Conservation (phyloP, 2,329 filamentous ascomycete genomes). For the Neodidymelliopsis sp. region DNA sequence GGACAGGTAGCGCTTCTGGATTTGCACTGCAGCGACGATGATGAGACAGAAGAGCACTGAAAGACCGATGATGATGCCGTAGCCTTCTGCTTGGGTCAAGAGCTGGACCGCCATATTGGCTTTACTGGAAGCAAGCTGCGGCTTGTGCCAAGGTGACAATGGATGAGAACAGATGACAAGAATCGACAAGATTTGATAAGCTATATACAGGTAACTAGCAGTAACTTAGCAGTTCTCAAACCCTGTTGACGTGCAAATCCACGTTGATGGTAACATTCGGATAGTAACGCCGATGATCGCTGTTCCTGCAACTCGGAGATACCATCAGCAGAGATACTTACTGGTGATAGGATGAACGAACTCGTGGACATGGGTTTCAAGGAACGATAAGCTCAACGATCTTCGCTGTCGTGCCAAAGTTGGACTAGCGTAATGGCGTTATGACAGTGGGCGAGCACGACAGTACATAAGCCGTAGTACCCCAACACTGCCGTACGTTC, state of each 20-base stretch:
- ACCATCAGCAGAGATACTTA: too few relatives aligned
- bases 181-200: not conserved
- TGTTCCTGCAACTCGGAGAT: conserved; percentile 4
- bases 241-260: conserved; percentile 17
- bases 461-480: too few relatives aligned
- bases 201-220: conserved; percentile 4
- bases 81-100: conserved; percentile 22
- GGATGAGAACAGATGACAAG: not conserved
- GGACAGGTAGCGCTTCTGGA: conserved; percentile 24
- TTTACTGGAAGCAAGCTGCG: not conserved
- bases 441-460: conserved; percentile 21
- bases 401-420: not conserved
- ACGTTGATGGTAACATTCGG: conserved; percentile 19
- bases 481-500: too few relatives aligned
- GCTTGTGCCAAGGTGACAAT: not conserved
- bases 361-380: too few relatives aligned
- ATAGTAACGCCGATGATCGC: conserved; percentile 10
- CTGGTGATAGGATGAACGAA: not conserved
- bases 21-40: conserved; percentile 23
- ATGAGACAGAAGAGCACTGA: conserved; percentile 18
- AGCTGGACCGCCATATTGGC: conserved; percentile 16
- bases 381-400: not conserved
- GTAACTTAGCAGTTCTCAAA: not conserved
- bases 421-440: conserved; percentile 18
- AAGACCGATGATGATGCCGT: conserved; percentile 25